These are phyloP conservation scores for Mimosa pudica DNA, from an alignment of 306 rosid genomes.

Conservation along the genomic window DNA sequence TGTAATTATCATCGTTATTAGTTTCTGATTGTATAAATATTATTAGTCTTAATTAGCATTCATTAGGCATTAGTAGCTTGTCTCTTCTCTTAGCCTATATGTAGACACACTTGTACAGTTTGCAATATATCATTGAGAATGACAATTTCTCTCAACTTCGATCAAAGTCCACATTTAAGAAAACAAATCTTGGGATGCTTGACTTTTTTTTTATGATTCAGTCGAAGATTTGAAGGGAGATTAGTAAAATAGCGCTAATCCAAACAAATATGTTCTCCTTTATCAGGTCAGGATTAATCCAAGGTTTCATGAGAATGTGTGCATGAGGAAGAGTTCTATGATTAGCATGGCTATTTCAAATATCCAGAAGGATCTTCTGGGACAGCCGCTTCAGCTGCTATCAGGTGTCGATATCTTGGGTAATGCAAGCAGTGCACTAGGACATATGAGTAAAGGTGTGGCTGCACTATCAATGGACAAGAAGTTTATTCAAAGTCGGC, in stretches of 20 bases:
- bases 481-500: constrained; percentile 97
- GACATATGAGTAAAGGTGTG: constrained; percentile 99
- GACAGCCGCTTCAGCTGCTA: constrained; percentile 96
- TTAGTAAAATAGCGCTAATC: constrained; percentile 22
- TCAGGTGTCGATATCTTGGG: constrained; percentile 98
- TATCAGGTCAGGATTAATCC: constrained; percentile 87
- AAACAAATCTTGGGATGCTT: constrained; percentile 16
- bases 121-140: too few species aligned
- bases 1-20: too few species aligned
- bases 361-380: constrained; percentile 86
- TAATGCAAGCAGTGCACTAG: constrained; percentile 99
- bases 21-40: too few species aligned
- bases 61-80: too few species aligned
- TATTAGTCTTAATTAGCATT: too few species aligned
- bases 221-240: constrained; percentile 19
- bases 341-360: constrained; percentile 86
- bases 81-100: too few species aligned
- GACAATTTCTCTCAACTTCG: too few species aligned
- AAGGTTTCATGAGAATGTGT: constrained; percentile 75
- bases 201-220: not conserved
- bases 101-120: too few species aligned
- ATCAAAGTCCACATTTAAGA: too few species aligned
- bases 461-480: constrained; percentile 98
- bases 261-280: constrained; percentile 23
- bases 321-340: constrained; percentile 97